phyloP scores from a whole-genome alignment of 352 stramenopile genomes.

The Pythium plurisporium region DNA sequence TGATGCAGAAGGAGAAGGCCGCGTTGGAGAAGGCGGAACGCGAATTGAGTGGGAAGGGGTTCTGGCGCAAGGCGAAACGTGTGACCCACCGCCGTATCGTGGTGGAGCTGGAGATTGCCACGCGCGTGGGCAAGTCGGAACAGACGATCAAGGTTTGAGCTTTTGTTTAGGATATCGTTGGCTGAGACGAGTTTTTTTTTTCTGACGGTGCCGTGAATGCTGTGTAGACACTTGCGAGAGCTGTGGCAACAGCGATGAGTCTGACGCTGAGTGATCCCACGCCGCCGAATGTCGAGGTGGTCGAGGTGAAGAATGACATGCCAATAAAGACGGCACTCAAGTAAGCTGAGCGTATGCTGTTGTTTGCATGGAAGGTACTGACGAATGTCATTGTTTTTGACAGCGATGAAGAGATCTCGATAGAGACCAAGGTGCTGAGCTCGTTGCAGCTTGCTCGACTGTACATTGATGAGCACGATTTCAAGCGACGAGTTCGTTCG shows the following conservation, averaged over 20 bases:
- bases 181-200: too few relatives aligned
- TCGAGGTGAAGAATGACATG: neutral
- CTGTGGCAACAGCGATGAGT: constrained; percentile 22
- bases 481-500: neutral
- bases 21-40: constrained; percentile 12
- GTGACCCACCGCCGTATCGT: constrained; percentile 32
- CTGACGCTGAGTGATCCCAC: constrained; percentile 26
- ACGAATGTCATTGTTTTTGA: neutral
- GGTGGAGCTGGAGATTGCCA: constrained; percentile 38
- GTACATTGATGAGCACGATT: neutral
- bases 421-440: neutral
- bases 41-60: constrained; percentile 18
- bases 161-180: too few relatives aligned
- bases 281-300: constrained; percentile 16
- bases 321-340: neutral
- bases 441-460: neutral
- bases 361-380: neutral
- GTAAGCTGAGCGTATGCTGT: neutral
- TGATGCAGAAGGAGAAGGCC: constrained; percentile 16
- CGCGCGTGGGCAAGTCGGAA: constrained; percentile 24
- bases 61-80: constrained; percentile 26
- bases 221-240: constrained; percentile 9
- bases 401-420: constrained; percentile 7
- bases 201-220: too few relatives aligned
- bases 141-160: constrained; percentile 11